Evolutionary conservation across 2,329 filamentous ascomycete species (phyloP), one percentile per base, ranked within the genome.

Genomic region (Ceratocystis destructans): DNA sequence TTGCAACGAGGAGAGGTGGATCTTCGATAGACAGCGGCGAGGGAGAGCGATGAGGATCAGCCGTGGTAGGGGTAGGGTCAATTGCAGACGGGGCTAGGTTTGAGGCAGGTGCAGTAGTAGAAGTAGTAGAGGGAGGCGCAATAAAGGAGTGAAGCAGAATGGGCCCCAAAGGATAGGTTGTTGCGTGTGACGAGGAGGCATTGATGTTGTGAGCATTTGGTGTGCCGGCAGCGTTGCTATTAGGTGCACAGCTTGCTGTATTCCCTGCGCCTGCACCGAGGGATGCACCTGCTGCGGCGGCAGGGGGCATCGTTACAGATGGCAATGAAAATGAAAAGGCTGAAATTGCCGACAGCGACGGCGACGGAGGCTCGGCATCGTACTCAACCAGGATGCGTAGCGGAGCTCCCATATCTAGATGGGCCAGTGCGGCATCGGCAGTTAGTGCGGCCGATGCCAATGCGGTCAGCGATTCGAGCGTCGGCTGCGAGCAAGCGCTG

Each of bases 301-400:
- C 5, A 15, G 59, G 10, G 5, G 46, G 20, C 59, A n/a, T 44
- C 41, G 61, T 28, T 12, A n/a, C 22, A 53, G 44, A 20, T 25
- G 31, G 53, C 25, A 53, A 53, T 10, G 48, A 48, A 55, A 55
- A 25, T 7, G 63, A 46, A 12, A 55, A 48, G 20, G 37, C 57
- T 1, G 46, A 44, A 44, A 41, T 45, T 8, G 64, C 57, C 8
- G 50, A 55, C 10, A 55, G 5, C 15, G 55, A 65, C 25, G 62
- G 53, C 17, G 48, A 55, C 44, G 48, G 64, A 46, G 61, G 45
- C 50, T 57, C 53, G 7, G 62, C 33, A n/a, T 64, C 59, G 62
- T 64, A 68, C 72, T 85, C 83, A 71, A 85, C 79, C 73, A 85
- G 80, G 69, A 86, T 78, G 72, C 83, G 80, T 71, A 81, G 77